Evolutionary conservation across 164 flowering plant genomes (phyloP).

Genomic region (Platanus orientalis): DNA sequence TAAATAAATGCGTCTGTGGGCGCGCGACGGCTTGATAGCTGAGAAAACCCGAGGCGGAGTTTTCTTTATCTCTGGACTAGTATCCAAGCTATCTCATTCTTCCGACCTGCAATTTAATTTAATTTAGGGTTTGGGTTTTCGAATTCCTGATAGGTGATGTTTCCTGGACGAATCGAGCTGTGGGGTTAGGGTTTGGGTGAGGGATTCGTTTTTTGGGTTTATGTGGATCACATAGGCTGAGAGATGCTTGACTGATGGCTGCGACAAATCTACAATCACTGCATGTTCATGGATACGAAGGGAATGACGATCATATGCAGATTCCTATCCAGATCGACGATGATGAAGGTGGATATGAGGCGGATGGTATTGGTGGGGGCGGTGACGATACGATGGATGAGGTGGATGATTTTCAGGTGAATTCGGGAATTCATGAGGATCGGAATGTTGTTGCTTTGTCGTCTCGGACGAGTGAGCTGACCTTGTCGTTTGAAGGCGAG

Average conservation of each 20-base stretch:
- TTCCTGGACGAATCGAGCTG: conserved; percentile 16
- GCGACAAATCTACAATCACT: conserved; percentile 31
- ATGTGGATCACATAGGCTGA: not conserved
- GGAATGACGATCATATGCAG: conserved; percentile 15
- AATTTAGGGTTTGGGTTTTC: conserved; percentile 12
- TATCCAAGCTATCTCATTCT: not conserved
- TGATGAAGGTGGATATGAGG: conserved; percentile 33
- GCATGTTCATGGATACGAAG: conserved; percentile 27
- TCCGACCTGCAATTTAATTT: not conserved
- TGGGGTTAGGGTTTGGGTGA: conserved; percentile 5
- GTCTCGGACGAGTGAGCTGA: conserved; percentile 56
- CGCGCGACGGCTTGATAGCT: no score
- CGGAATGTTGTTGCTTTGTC: conserved; percentile 18
- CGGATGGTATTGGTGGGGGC: conserved; percentile 8
- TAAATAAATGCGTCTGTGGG: no score
- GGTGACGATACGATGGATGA: conserved; percentile 30
- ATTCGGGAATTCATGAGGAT: conserved; percentile 19
- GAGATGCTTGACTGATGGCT: conserved; percentile 12
- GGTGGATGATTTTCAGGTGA: conserved; percentile 18
- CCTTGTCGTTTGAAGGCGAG: conserved; percentile 60
- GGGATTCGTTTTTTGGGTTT: conserved; percentile 4
- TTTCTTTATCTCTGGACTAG: conserved; percentile 20
- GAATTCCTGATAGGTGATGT: conserved; percentile 4
- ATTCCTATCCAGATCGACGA: conserved; percentile 27
- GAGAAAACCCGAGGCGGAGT: conserved; percentile 7